phyloP scores from a whole-genome alignment of 768 basidiomycete species.

The Xerocomellus chrysenteron region DNA sequence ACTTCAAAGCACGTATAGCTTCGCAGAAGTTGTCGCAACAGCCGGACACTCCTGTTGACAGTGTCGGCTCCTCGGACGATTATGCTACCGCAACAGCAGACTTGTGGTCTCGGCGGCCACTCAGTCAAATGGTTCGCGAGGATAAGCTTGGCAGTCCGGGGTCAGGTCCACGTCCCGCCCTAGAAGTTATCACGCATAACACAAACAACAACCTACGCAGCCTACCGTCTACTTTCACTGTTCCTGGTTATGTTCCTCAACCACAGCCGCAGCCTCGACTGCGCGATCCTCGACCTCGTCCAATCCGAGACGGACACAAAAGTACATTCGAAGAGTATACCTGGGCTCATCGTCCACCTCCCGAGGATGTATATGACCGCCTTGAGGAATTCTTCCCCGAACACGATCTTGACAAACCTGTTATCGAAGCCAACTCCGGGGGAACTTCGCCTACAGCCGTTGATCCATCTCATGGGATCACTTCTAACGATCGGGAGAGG shows the following conservation, averaged over 20 bases:
- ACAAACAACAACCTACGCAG: conserved; percentile 14
- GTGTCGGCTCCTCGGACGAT: conserved; percentile 26
- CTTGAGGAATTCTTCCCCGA: conserved; percentile 95
- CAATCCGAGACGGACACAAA: conserved; percentile 29
- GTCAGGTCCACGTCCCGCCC: conserved; percentile 27
- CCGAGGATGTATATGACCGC: conserved; percentile 91
- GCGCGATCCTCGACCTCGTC: conserved; percentile 24
- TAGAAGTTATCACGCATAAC: conserved; percentile 32
- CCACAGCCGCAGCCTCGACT: conserved; percentile 12
- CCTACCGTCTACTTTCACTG: conserved; percentile 20
- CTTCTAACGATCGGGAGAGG: conserved; percentile 34
- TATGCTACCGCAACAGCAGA: conserved; percentile 30
- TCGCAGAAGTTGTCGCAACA: conserved; percentile 17
- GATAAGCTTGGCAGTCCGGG: conserved; percentile 18
- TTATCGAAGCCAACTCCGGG: conserved; percentile 83
- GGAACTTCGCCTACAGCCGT: conserved; percentile 72
- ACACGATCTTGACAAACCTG: conserved; percentile 93
- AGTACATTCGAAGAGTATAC: conserved; percentile 68
- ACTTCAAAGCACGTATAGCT: conserved; percentile 22
- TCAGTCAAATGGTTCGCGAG: conserved; percentile 28
- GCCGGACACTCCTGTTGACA: conserved; percentile 20
- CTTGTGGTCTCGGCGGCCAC: conserved; percentile 33
- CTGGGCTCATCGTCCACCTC: conserved; percentile 88
- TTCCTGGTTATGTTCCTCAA: conserved; percentile 16
- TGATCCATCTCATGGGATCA: conserved; percentile 47